Evolutionary conservation across 106 monocot genomes (phyloP).

Genomic region (Apostasia ramifera): DNA sequence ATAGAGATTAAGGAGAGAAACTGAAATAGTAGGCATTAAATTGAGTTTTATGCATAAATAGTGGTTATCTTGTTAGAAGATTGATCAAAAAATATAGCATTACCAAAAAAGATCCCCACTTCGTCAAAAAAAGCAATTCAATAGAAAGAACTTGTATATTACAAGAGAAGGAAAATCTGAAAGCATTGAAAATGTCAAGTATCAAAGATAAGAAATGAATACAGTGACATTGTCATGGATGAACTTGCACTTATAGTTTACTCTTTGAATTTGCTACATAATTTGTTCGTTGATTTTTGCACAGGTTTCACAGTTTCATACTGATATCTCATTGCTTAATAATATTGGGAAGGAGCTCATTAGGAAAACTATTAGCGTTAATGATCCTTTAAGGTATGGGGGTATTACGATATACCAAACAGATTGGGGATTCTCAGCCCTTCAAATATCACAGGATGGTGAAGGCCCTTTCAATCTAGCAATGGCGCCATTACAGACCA

Average conservation of each 20-base stretch:
- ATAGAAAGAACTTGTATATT: neutral
- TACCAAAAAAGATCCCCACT: too few relatives aligned
- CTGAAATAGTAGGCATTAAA: too few relatives aligned
- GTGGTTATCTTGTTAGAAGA: too few relatives aligned
- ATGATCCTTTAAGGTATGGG: conserved; percentile 86
- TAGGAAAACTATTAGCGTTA: conserved; percentile 96
- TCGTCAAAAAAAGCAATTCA: neutral
- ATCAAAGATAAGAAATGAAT: too few relatives aligned
- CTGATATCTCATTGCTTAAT: conserved; percentile 71
- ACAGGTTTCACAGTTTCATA: conserved; percentile 89
- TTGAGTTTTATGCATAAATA: too few relatives aligned
- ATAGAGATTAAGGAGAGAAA: too few relatives aligned
- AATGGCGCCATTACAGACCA: conserved; percentile 62
- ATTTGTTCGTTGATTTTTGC: neutral
- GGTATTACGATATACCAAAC: conserved; percentile 95
- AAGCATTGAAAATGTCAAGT: neutral
- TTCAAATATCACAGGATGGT: conserved; percentile 82
- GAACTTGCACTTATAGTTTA: too few relatives aligned
- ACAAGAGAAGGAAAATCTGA: neutral
- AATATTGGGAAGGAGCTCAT: conserved; percentile 75
- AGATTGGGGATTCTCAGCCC: conserved; percentile 94
- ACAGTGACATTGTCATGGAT: too few relatives aligned
- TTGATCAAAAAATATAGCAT: too few relatives aligned
- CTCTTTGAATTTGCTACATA: too few relatives aligned
- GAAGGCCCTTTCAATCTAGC: conserved; percentile 95